These are phyloP conservation scores for Chenopodium suecicum DNA, from an alignment of 148 eudicot genomes.

Conservation along the genomic window DNA sequence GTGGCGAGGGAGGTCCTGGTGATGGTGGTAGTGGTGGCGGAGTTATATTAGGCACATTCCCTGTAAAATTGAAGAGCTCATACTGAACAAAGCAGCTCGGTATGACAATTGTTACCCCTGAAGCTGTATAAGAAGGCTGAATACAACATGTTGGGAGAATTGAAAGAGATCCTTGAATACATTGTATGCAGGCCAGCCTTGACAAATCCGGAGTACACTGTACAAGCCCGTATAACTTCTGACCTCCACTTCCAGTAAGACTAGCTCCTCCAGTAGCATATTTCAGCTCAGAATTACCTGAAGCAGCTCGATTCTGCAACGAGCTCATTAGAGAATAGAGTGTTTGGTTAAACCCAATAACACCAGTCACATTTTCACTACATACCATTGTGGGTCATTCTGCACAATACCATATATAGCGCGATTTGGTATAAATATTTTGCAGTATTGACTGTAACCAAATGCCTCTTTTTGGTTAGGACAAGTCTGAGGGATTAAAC, in stretches of 20 bases:
- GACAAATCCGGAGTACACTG: constrained; percentile 36
- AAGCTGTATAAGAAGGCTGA: not conserved
- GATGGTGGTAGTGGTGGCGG: not conserved
- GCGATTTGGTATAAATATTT: constrained; percentile 14
- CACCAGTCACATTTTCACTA: not conserved
- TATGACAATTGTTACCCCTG: constrained; percentile 15
- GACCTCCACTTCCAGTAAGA: constrained; percentile 6
- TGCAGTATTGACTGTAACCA: constrained; percentile 27
- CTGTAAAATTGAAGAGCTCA: constrained; percentile 12
- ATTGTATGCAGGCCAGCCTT: constrained; percentile 6
- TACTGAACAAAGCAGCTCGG: constrained; percentile 31
- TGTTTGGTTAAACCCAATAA: constrained; percentile 15
- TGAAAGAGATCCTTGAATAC: constrained; percentile 16
- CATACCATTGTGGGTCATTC: not conserved
- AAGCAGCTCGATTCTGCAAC: constrained; percentile 19
- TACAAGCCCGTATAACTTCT: constrained; percentile 20
- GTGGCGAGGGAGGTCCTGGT: constrained; percentile 3
- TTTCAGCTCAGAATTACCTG: constrained; percentile 16
- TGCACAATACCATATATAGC: constrained; percentile 17
- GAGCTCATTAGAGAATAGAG: constrained; percentile 5
- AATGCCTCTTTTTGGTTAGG: constrained; percentile 20
- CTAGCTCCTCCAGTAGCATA: constrained; percentile 27
- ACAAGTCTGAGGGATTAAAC: constrained; percentile 3
- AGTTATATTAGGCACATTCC: constrained; percentile 14
- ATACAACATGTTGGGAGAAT: constrained; percentile 8